Percentiles rank a stretch among this genome's conserved stretches.
Evolutionary conservation across 805 yeast species (phyloP).

Genomic region (Lipomyces oligophaga): DNA sequence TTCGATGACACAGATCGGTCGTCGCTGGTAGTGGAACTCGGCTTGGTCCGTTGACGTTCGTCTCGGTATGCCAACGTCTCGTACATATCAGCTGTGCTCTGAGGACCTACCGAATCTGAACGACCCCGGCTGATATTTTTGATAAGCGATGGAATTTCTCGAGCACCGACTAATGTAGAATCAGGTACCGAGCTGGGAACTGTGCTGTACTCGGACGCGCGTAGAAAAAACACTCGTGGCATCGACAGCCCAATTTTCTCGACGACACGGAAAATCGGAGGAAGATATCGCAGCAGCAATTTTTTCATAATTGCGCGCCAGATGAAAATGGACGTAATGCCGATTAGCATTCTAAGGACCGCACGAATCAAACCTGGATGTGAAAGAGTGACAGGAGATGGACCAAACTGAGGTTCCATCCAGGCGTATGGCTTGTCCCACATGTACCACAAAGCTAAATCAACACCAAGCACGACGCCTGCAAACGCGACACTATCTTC

Average conservation of each 20-base stretch:
- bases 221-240: constrained; percentile 42
- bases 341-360: constrained; percentile 52
- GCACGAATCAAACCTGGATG: constrained; percentile 45
- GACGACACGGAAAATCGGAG: constrained; percentile 52
- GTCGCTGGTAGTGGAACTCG: too few species aligned
- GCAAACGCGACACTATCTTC: constrained; percentile 92
- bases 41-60: constrained; percentile 27
- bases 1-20: neutral
- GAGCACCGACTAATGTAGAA: constrained; percentile 34
- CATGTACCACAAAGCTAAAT: constrained; percentile 53
- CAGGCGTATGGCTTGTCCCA: constrained; percentile 32
- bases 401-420: constrained; percentile 34
- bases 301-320: constrained; percentile 80
- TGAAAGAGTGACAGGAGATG: constrained; percentile 44
- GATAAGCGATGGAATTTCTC: constrained; percentile 35
- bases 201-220: constrained; percentile 39
- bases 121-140: constrained; percentile 32
- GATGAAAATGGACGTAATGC: constrained; percentile 55
- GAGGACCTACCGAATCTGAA: constrained; percentile 43
- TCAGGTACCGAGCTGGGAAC: constrained; percentile 39
- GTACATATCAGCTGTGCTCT: constrained; percentile 42
- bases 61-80: constrained; percentile 39
- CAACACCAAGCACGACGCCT: constrained; percentile 80
- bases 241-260: constrained; percentile 39
- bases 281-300: constrained; percentile 52